A percentile compares a stretch with the other conserved stretches of the same genome.
Evolutionary conservation across 208 protist species (phyloP).

Genomic region (Leishmania gerbilli): DNA sequence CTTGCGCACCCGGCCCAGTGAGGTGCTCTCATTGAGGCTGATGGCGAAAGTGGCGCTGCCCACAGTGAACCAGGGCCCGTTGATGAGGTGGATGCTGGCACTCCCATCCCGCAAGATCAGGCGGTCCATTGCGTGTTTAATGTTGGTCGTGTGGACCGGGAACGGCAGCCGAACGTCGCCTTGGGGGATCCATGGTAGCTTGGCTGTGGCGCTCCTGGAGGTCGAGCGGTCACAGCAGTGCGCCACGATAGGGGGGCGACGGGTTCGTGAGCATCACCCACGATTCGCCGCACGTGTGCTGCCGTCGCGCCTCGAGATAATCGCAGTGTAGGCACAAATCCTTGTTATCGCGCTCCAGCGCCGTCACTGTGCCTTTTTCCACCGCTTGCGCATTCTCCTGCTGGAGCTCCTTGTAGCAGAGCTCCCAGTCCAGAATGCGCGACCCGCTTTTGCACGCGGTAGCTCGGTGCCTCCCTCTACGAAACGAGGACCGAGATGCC

Average conservation of each 20-base stretch:
- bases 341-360: conserved; percentile 34
- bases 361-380: conserved; percentile 16
- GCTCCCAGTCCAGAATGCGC: conserved; percentile 69
- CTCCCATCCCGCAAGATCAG: conserved; percentile 37
- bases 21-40: conserved; percentile 28
- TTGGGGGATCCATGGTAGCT: conserved; percentile 41
- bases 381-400: conserved; percentile 26
- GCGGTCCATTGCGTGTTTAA: conserved; percentile 32
- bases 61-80: conserved; percentile 50
- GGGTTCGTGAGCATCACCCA: conserved; percentile 68
- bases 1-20: conserved; percentile 18
- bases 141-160: conserved; percentile 29
- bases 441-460: conserved; percentile 18
- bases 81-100: conserved; percentile 30
- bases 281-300: conserved; percentile 30
- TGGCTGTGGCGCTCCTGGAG: conserved; percentile 30
- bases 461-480: conserved; percentile 33
- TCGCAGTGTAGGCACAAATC: conserved; percentile 37
- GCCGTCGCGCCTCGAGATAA: conserved; percentile 36
- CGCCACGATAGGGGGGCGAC: conserved; percentile 21
- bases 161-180: conserved; percentile 54
- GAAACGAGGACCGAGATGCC: conserved; percentile 60
- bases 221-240: conserved; percentile 56
- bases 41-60: conserved; percentile 49
- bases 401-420: conserved; percentile 58